Conservation (phyloP, 2,329 filamentous ascomycete genomes). For the Paramyrothecium sp. region DNA sequence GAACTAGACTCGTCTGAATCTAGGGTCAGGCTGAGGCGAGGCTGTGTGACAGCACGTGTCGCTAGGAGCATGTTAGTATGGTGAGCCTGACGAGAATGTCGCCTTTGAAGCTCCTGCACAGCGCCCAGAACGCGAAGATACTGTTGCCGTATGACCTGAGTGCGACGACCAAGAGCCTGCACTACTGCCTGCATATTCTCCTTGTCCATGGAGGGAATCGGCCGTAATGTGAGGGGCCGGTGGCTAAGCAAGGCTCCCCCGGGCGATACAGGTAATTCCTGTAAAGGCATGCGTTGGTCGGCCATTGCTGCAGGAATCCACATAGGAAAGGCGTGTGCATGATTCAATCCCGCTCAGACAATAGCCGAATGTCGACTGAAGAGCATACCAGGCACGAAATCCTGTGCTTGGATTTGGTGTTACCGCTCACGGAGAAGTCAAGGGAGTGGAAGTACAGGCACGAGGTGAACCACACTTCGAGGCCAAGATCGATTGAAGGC, state of each 20-base stretch:
- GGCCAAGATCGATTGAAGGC: too few species aligned
- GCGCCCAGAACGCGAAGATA: constrained; percentile 7
- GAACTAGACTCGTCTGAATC: constrained; percentile 34
- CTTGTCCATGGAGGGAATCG: constrained; percentile 21
- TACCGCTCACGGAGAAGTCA: too few species aligned
- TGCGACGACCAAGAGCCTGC: constrained; percentile 12
- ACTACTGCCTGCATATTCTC: constrained; percentile 21
- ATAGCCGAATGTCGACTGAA: too few species aligned
- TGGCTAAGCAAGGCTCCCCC: constrained; percentile 15
- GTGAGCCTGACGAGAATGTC: constrained; percentile 2
- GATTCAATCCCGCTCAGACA: too few species aligned
- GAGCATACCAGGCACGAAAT: too few species aligned
- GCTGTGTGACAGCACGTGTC: constrained; percentile 21
- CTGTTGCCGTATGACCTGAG: constrained; percentile 7
- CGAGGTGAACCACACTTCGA: too few species aligned
- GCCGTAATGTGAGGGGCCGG: constrained; percentile 17
- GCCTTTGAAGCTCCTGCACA: constrained; percentile 4
- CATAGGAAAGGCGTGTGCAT: too few species aligned
- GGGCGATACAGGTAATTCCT: constrained; percentile 20
- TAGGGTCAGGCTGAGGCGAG: constrained; percentile 34
- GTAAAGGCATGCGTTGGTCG: constrained; percentile 19
- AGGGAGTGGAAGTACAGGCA: too few species aligned
- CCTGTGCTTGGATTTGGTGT: too few species aligned
- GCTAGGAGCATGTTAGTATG: constrained; percentile 21
- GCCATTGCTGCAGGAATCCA: not conserved